phyloP scores from a whole-genome alignment of 2,329 filamentous ascomycete species.

The Trichoderma guizhouense region DNA sequence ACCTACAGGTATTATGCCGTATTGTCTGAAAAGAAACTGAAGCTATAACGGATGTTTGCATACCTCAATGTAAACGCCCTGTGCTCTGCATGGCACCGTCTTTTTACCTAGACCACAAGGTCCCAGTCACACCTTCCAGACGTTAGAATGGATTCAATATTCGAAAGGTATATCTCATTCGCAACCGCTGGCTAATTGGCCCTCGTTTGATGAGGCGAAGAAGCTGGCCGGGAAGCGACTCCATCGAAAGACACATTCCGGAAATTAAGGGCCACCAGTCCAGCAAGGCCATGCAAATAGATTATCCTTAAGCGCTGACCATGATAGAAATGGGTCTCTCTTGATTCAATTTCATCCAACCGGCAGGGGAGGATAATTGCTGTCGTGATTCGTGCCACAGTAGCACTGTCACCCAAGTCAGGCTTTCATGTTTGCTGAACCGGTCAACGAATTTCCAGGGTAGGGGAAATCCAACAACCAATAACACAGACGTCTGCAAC shows the following conservation, averaged over 20 bases:
- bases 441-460: neutral
- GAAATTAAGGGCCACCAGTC: neutral
- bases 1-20: conserved; percentile 23
- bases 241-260: neutral
- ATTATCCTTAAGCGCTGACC: neutral
- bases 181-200: neutral
- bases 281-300: too few relatives aligned
- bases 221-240: neutral
- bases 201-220: neutral
- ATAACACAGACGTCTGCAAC: neutral
- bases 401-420: neutral
- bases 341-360: neutral
- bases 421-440: neutral
- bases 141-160: neutral
- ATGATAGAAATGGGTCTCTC: neutral
- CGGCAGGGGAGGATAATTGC: neutral
- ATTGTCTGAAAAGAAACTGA: conserved; percentile 22
- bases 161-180: neutral
- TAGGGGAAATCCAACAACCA: neutral
- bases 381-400: neutral
- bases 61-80: conserved; percentile 21
- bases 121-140: neutral
- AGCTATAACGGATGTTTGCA: conserved; percentile 28
- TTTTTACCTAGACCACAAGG: neutral
- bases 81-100: neutral